A percentile compares a stretch with the other conserved stretches of the same genome.
Conservation (phyloP, 75 land plant species). For the Selaginella tamariscina region DNA sequence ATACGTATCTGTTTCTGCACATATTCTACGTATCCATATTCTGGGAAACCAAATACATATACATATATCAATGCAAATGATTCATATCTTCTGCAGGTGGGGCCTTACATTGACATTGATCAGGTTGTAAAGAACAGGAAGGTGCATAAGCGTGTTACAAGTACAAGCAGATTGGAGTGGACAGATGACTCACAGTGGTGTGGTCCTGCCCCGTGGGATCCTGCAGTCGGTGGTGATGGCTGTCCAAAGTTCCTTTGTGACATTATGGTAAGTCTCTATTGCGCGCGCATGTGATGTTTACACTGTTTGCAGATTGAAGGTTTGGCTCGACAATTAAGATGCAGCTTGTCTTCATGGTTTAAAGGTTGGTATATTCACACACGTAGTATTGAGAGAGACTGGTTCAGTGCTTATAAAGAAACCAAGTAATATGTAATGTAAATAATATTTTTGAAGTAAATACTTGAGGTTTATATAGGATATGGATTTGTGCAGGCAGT, state of each 20-base stretch:
- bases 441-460: too few relatives aligned
- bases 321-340: slow-evolving; percentile 76
- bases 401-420: too few relatives aligned
- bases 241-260: slow-evolving; percentile 89
- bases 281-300: background rate
- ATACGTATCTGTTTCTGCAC: background rate
- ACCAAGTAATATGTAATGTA: too few relatives aligned
- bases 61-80: too few relatives aligned
- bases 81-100: slow-evolving; percentile 28
- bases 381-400: background rate
- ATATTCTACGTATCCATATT: background rate
- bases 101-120: slow-evolving; percentile 66
- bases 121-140: background rate
- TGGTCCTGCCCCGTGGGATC: slow-evolving; percentile 90
- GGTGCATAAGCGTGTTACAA: too few relatives aligned
- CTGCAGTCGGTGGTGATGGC: slow-evolving; percentile 72
- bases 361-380: slow-evolving; percentile 37
- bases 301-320: slow-evolving; percentile 68
- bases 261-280: slow-evolving; percentile 57
- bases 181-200: slow-evolving; percentile 32
- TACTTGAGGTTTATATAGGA: too few relatives aligned
- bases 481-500: background rate
- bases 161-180: background rate
- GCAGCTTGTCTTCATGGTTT: slow-evolving; percentile 61
- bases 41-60: too few relatives aligned